Percentiles rank a stretch among this genome's conserved stretches.
phyloP scores from a whole-genome alignment of 441 rosid species.

The Manihot esculenta region DNA sequence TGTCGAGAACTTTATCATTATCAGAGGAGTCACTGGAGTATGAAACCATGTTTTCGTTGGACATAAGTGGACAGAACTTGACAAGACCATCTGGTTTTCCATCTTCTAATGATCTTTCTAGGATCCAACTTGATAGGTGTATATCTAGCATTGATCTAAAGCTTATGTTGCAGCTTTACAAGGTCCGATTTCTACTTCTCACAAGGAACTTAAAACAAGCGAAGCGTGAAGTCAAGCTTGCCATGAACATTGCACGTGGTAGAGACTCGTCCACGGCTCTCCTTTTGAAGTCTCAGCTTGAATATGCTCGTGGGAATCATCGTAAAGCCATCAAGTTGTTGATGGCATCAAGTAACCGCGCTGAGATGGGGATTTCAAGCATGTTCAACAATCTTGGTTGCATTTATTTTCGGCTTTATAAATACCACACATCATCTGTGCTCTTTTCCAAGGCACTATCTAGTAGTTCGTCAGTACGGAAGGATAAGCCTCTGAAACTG shows the following conservation, averaged over 20 bases:
- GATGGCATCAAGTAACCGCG: conserved; percentile 70
- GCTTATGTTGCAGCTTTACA: conserved; percentile 92
- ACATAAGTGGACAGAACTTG: conserved; percentile 66
- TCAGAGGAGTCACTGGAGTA: conserved; percentile 84
- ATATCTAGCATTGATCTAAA: conserved; percentile 65
- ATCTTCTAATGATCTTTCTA: conserved; percentile 55
- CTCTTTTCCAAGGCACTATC: conserved; percentile 78
- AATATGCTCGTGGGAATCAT: conserved; percentile 88
- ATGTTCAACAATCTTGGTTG: conserved; percentile 92
- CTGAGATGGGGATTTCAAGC: conserved; percentile 65
- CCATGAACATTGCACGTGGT: conserved; percentile 84
- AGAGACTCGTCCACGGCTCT: conserved; percentile 87
- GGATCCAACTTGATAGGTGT: conserved; percentile 54
- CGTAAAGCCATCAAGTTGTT: conserved; percentile 90
- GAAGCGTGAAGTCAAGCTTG: conserved; percentile 96
- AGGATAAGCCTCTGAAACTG: conserved; percentile 67
- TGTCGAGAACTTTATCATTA: conserved; percentile 66
- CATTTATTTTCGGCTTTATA: conserved; percentile 75
- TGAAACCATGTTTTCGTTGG: conserved; percentile 69
- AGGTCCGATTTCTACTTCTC: conserved; percentile 80
- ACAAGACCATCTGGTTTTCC: conserved; percentile 50
- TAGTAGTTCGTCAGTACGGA: conserved; percentile 59
- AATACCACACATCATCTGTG: conserved; percentile 59
- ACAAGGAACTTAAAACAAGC: conserved; percentile 90
- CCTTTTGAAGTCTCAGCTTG: conserved; percentile 93